Percentiles rank a stretch among this genome's conserved stretches.
Evolutionary conservation across 1,139 yeast species (phyloP).

Genomic region (Taphrina betulina): DNA sequence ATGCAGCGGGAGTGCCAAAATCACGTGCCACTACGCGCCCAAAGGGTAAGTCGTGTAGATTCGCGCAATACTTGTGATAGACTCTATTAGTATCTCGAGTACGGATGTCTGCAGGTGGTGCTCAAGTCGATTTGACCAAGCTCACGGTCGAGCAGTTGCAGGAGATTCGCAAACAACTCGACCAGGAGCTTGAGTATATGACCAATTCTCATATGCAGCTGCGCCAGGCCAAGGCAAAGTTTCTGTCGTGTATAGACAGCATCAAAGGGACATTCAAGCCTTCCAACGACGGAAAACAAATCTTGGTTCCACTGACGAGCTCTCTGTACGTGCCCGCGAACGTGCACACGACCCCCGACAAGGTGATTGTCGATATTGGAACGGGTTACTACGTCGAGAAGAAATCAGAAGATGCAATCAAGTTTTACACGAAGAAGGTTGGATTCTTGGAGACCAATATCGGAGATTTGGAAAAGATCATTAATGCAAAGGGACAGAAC

Average conservation of each 20-base stretch:
- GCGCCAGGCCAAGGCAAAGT: slow-evolving; percentile 76
- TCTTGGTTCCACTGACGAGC: slow-evolving; percentile 83
- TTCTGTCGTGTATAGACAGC: slow-evolving; percentile 74
- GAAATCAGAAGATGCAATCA: slow-evolving; percentile 61
- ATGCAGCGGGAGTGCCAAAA: too few species aligned
- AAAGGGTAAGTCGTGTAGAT: too few species aligned
- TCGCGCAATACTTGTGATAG: background rate
- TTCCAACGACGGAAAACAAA: slow-evolving; percentile 48
- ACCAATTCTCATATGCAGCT: slow-evolving; percentile 81
- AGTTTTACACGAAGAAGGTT: slow-evolving; percentile 73
- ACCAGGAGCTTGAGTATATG: slow-evolving; percentile 81
- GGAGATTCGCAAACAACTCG: slow-evolving; percentile 79
- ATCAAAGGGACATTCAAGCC: slow-evolving; percentile 58
- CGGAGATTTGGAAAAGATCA: slow-evolving; percentile 68
- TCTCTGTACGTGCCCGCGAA: slow-evolving; percentile 88
- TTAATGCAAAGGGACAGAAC: slow-evolving; percentile 42
- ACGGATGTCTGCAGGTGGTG: slow-evolving; percentile 19
- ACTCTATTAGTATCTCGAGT: background rate
- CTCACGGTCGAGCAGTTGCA: slow-evolving; percentile 80
- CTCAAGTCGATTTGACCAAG: slow-evolving; percentile 56
- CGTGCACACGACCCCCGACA: slow-evolving; percentile 54
- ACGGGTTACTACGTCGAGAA: slow-evolving; percentile 94
- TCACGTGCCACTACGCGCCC: too few species aligned
- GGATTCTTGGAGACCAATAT: slow-evolving; percentile 71
- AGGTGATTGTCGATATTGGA: slow-evolving; percentile 88